Conservation (phyloP, 73 alveolate species). For the Paramecium octaurelia region DNA sequence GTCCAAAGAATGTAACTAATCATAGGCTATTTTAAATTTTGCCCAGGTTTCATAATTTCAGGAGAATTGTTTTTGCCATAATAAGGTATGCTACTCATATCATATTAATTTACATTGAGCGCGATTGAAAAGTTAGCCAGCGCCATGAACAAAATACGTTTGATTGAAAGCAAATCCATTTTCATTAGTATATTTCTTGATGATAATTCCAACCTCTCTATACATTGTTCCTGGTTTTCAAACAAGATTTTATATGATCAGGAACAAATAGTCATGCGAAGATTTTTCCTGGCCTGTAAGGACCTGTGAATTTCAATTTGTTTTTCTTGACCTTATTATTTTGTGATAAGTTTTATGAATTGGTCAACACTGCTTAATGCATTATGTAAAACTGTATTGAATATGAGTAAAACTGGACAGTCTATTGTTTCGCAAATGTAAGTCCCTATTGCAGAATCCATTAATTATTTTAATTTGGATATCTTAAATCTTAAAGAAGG, state of each 20-base stretch:
- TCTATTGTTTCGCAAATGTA: constrained; percentile 78
- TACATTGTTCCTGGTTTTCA: constrained; percentile 89
- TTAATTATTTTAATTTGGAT: constrained; percentile 21
- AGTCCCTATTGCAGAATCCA: neutral
- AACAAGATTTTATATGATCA: constrained; percentile 87
- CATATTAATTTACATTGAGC: constrained; percentile 70
- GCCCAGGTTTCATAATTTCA: constrained; percentile 88
- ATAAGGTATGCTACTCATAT: constrained; percentile 64
- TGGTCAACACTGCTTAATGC: constrained; percentile 87
- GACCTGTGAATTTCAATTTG: constrained; percentile 71
- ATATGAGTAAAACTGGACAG: constrained; percentile 83
- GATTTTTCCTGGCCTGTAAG: constrained; percentile 60
- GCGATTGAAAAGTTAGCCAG: constrained; percentile 83
- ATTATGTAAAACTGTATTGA: constrained; percentile 83
- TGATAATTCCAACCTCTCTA: constrained; percentile 84
- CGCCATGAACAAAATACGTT: constrained; percentile 93
- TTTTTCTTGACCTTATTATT: constrained; percentile 63
- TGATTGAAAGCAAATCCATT: constrained; percentile 78
- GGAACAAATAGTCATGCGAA: constrained; percentile 74
- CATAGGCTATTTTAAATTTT: constrained; percentile 96
- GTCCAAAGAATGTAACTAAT: constrained; percentile 72
- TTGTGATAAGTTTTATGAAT: constrained; percentile 87
- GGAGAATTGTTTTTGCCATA: constrained; percentile 67
- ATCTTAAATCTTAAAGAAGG: constrained; percentile 60
- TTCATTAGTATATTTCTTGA: constrained; percentile 69